Base-by-base conservation (phyloP, 1,284 basidiomycete species). In the Cerioporus squamosus region DNA sequence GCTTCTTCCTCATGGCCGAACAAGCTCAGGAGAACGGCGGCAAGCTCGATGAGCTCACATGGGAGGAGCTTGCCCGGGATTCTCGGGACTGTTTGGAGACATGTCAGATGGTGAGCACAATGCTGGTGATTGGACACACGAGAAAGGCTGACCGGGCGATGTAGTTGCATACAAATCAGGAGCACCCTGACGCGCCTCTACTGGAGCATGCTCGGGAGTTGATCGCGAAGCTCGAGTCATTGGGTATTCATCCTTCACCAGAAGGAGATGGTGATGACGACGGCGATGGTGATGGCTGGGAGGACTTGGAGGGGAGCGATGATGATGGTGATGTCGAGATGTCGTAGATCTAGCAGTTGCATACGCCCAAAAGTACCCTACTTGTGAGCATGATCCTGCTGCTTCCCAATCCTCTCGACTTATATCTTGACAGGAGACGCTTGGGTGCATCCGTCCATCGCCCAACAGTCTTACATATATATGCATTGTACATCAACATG, bases 1-100 rank as follows among this genome's bases (percentile, higher is more conserved):
- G 92, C 59, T 95, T 94, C 81, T 94, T 88, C 77, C 78, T 96
- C 43, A 86, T 88, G 83, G 81, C 84, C 0, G 87, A 91, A 68
- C 81, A 85, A 59, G 82, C 83, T 17, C 80, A 82, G 59, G 85
- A 86, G 61, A 80, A 73, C 31, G 83, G 81, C n/a, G 80, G 77
- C 15, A 82, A 80, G 42, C 73, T 85, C 4, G 85, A 85, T 52
- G 85, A 82, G 12, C 69, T 92, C 56, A 81, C 82, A 5, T 91
- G 88, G 83, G 82, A 89, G 69, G 94, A 96, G 63, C 86, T 95
- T 57, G 91, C 87, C 31, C 84, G 83, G 59, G 94, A 96, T 71
- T 79, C 91, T 0, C 80, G 91, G 64, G 87, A 95, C 69, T 93
- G 90, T 70, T 75, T 97, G 57, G 89, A 94, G 66, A 93, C 90